Base-by-base conservation (phyloP, 1,284 basidiomycete species). In the Cryptococcus wingfieldii region DNA sequence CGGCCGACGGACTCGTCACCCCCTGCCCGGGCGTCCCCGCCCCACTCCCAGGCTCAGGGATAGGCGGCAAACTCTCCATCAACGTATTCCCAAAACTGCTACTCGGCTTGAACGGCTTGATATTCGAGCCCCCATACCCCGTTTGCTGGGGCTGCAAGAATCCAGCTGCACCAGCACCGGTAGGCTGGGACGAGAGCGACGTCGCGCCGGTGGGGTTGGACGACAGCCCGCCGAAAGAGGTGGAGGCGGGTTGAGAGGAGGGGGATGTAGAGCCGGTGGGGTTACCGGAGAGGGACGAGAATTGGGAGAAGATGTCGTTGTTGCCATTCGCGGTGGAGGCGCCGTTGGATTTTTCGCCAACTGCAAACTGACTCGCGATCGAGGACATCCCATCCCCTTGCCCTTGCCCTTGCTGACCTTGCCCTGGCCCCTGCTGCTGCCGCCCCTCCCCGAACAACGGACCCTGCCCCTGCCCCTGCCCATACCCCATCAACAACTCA, bases 91-190 rank as follows among this genome's bases (percentile, higher is more conserved):
- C 93, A 71, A 97, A 97, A 34, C 84, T 87, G 1, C 88, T 90
- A 0, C 88, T 84, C 2, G 93, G 93, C 74, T 94, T 92, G 83
- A 97, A 97, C 2, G 89, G 82, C 75, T 90, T 93, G 62, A 96
- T 70, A 5, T 61, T 61, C 16, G 74, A 78, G 2, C 86, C 88
- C 27, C 81, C 79, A 64, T 87, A 90, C 1, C 93, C 93, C 1
- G 93, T 96, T 39, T 80, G 71, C 67, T 96, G 92, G 1, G 88
- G 79, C 66, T 85, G 84, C 7, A 93, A 65, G 58, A 68, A 70
- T 16, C 61, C 65, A 25, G n/a, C 23, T 23, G 43, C 23, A 12
- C 23, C 8, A 51, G 56, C 23, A n/a, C 64, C 62, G 37, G 60
- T 62, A 34, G 60, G 46, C 23, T 62, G 51, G 4, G 56, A 51